Evolutionary conservation across 306 rosid species (phyloP), one percentile per base, ranked within the genome.

Genomic region (Prosopis cineraria): DNA sequence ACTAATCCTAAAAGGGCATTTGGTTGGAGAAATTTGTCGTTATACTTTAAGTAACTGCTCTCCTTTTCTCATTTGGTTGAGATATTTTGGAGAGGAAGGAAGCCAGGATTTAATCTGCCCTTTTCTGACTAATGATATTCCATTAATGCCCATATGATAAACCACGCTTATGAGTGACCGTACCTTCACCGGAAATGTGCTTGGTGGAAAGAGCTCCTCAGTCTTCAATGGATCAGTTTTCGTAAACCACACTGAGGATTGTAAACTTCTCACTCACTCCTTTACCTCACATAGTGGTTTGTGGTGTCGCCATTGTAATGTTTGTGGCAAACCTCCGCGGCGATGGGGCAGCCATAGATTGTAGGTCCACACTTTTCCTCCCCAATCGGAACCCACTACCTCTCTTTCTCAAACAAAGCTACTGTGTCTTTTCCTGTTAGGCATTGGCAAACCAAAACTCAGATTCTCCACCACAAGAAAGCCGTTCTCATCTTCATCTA

Each of bases 181-280:
- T 82, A 93, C 99, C 99, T 95, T 95, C 3, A 95, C 99, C 82
- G 99, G 99, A 31, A 95, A 95, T 8, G 87, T 88, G 0, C 96
- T 97, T 86, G 97, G 86, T 82, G 99, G 99, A 80, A 95, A 41
- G 1, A 95, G 79, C 86, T 95, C 98, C 83, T 95, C 99, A 69
- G 98, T 95, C 63, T 89, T 95, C 73, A 95, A 84, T 16, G 99
- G 92, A 62, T 95, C 99, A n/a, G n/a, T n/a, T n/a, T n/a, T n/a
- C 83, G 98, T 95, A 24, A 95, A 41, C 98, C 99, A 95, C 44
- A 95, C 99, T 3, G 93, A 90, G 66, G 99, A 98, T 25, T 93
- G 80, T 68, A 93, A 76, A 56, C 98, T 95, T 40, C 85, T 89
- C 27, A 93, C 82, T 80, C 77, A 95, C 84, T 95, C 99, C 55